Conservation (phyloP, 495 filamentous ascomycete genomes). For the Evernia prunastri region DNA sequence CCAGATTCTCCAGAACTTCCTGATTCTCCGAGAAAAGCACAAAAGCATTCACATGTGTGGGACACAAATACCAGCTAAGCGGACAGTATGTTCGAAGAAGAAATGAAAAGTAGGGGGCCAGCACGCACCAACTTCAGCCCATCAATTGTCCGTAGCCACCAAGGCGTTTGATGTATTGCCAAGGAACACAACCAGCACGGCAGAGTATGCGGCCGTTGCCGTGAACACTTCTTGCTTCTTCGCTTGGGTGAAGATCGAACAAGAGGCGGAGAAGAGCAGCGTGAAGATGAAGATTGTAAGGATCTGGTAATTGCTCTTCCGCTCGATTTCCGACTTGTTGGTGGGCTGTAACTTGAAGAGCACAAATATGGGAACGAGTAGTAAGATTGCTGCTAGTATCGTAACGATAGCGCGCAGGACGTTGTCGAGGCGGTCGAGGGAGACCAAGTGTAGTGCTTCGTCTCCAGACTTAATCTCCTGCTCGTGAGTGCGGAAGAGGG, state of each 20-base stretch:
- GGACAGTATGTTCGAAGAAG: neutral
- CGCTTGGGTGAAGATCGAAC: slow-evolving; percentile 24
- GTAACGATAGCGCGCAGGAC: slow-evolving; percentile 6
- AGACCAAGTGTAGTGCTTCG: slow-evolving; percentile 12
- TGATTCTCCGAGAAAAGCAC: neutral
- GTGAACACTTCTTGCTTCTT: slow-evolving; percentile 28
- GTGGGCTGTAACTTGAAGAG: slow-evolving; percentile 14
- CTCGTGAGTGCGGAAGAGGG: slow-evolving; percentile 9
- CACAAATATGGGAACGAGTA: slow-evolving; percentile 15
- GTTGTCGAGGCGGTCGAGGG: slow-evolving; percentile 11
- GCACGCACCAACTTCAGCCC: neutral
- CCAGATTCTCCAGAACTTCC: neutral
- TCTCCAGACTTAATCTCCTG: slow-evolving; percentile 11
- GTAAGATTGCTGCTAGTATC: slow-evolving; percentile 3
- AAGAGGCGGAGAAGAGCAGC: slow-evolving; percentile 23
- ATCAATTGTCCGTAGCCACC: neutral
- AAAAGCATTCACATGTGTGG: neutral
- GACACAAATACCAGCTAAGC: neutral
- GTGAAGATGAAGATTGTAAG: slow-evolving; percentile 22
- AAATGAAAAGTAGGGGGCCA: neutral
- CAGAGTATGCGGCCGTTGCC: slow-evolving; percentile 28
- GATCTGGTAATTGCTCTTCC: slow-evolving; percentile 12
- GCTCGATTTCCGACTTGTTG: slow-evolving; percentile 8
- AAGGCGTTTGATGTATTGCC: slow-evolving; percentile 20
- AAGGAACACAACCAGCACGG: slow-evolving; percentile 29